Evolutionary conservation across 768 basidiomycete genomes (phyloP), one percentile per base, ranked within the genome.

Genomic region (Suillus tomentosus): DNA sequence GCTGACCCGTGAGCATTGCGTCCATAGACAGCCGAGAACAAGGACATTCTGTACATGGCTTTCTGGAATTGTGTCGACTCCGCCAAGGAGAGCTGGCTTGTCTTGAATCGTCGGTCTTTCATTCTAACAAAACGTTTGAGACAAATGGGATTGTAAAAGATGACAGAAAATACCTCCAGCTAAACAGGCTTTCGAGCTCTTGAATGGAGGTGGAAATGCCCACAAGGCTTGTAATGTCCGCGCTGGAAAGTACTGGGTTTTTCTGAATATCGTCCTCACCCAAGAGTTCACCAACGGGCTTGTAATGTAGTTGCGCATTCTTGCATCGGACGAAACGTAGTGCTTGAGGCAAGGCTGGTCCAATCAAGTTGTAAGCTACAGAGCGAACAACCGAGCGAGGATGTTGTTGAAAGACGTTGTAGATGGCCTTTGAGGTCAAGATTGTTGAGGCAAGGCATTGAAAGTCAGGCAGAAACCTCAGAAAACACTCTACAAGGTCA

Each of bases 151-250:
- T 6, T 39, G 36, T 31, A 17, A 57, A 53, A 61, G 42, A 62
- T 3, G 5, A 19, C 27, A 42, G 3, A 56, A 24, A 73, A 51
- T 69, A 76, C 82, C 76, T 77, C 59, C 73, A 67, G 60, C 81
- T 82, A 65, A 78, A 82, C 1, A 81, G 64, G 53, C 76, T 74
- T 68, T 81, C 80, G 40, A 82, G 63, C 4, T 61, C 54, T 5
- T 54, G 67, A 22, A 77, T 72, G 15, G 69, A 65, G n/a, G 54
- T 31, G 13, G 74, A 74, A 59, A 74, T 70, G 3, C 54, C n/a
- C 14, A 67, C 67, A 22, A 81, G 56, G 13, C 64, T 19, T 60
- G 63, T 42, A 60, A 57, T 66, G 62, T 76, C 75, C 65, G 69
- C 34, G 67, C 47, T 14, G 43, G 65, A 65, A 51, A 74, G 67